These are phyloP conservation scores for Zygnema cylindricum DNA, from an alignment of 139 green algal species.

Conservation along the genomic window DNA sequence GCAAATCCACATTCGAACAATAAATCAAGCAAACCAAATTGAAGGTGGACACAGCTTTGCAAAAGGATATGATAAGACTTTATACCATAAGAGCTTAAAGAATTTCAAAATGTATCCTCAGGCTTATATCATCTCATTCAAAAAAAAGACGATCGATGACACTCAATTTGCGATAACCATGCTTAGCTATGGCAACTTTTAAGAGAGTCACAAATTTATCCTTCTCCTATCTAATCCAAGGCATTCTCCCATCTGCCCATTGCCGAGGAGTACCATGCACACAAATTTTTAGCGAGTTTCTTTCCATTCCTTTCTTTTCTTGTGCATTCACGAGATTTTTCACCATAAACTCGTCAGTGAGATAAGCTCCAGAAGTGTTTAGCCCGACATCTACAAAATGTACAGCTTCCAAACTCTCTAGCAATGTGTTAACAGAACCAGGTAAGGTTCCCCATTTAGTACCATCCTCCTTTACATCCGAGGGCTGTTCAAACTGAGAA, in stretches of 20 bases:
- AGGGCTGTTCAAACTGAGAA: neutral
- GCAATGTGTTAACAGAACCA: neutral
- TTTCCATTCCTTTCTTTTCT: neutral
- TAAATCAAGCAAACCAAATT: too few relatives aligned
- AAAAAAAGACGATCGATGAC: constrained; percentile 52
- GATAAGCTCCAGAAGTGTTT: constrained; percentile 68
- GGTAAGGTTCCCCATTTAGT: neutral
- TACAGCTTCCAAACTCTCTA: constrained; percentile 52
- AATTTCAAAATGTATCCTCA: constrained; percentile 66
- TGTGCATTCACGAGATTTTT: neutral
- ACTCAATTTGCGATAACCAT: neutral
- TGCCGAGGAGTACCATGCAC: constrained; percentile 70
- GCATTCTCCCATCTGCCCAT: constrained; percentile 63
- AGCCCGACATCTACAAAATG: constrained; percentile 74
- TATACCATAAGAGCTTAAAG: constrained; percentile 59
- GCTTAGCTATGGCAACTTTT: neutral
- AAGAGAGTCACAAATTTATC: constrained; percentile 43
- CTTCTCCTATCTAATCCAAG: constrained; percentile 66
- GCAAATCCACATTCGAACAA: too few relatives aligned
- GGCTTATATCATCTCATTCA: constrained; percentile 24
- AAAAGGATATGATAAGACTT: too few relatives aligned
- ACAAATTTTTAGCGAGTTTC: neutral
- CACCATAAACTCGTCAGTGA: constrained; percentile 51
- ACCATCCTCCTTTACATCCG: neutral
- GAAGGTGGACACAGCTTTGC: too few relatives aligned